Evolutionary conservation across 2,329 filamentous ascomycete species (phyloP).

Genomic region (Aspergillus aculeatus): DNA sequence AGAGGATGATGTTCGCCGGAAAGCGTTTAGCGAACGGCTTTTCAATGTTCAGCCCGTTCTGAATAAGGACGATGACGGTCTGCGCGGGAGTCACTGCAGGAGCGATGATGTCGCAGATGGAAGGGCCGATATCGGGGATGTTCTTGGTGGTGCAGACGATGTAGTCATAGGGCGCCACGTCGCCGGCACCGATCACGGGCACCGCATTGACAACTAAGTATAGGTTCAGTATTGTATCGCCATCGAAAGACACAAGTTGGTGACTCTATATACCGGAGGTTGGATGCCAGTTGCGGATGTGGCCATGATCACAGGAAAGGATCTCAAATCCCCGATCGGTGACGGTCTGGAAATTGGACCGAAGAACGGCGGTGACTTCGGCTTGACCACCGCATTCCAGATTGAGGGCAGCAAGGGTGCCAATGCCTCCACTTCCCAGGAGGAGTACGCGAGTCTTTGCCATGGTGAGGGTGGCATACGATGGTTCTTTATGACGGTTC

Average conservation of each 20-base stretch:
- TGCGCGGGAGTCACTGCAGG: conserved; percentile 53
- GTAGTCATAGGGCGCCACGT: conserved; percentile 50
- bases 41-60: conserved; percentile 66
- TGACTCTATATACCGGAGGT: conserved; percentile 15
- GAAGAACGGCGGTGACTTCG: conserved; percentile 55
- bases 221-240: conserved; percentile 10
- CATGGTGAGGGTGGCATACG: not conserved
- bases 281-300: conserved; percentile 51
- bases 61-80: conserved; percentile 57
- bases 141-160: conserved; percentile 62
- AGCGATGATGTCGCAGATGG: conserved; percentile 49
- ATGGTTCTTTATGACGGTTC: no score
- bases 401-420: conserved; percentile 56
- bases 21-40: conserved; percentile 51
- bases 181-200: conserved; percentile 36
- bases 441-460: conserved; percentile 49
- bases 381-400: conserved; percentile 53
- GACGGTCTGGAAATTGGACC: conserved; percentile 57
- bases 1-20: conserved; percentile 54
- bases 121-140: conserved; percentile 54
- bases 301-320: conserved; percentile 56
- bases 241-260: conserved; percentile 17
- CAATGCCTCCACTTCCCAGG: conserved; percentile 57
- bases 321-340: conserved; percentile 53
- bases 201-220: conserved; percentile 48